phyloP scores from a whole-genome alignment of 352 stramenopile species.

The Globisporangium heterothallicum region DNA sequence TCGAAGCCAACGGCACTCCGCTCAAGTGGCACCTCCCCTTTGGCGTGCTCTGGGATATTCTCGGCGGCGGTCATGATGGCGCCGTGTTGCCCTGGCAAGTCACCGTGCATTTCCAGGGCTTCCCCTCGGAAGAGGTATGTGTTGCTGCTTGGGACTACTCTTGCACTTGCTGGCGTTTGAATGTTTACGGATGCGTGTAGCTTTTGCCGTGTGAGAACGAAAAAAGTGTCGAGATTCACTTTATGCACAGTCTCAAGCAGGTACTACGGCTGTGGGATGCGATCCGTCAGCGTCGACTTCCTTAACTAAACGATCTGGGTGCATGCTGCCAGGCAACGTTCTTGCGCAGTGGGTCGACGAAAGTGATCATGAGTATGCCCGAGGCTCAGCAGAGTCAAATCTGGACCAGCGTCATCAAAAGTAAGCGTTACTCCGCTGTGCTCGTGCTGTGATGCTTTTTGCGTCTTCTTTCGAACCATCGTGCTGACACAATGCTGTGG shows the following conservation, averaged over 20 bases:
- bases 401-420: constrained; percentile 69
- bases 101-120: constrained; percentile 79
- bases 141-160: too few relatives aligned
- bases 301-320: too few relatives aligned
- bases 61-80: constrained; percentile 11
- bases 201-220: constrained; percentile 75
- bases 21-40: constrained; percentile 81
- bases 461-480: not conserved
- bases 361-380: constrained; percentile 73
- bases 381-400: constrained; percentile 79
- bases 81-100: constrained; percentile 53
- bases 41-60: constrained; percentile 61
- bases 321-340: constrained; percentile 51
- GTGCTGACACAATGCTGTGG: not conserved
- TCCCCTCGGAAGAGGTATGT: constrained; percentile 42
- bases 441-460: not conserved
- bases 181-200: constrained; percentile 8
- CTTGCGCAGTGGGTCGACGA: constrained; percentile 66
- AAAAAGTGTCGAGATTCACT: constrained; percentile 68
- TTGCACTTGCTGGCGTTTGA: not conserved
- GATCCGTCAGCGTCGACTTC: too few relatives aligned
- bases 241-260: constrained; percentile 86
- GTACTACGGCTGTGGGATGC: constrained; percentile 7
- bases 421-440: constrained; percentile 22
- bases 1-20: constrained; percentile 48